Conservation (phyloP, 257 asterid species). For the Anisodus acutangulus region DNA sequence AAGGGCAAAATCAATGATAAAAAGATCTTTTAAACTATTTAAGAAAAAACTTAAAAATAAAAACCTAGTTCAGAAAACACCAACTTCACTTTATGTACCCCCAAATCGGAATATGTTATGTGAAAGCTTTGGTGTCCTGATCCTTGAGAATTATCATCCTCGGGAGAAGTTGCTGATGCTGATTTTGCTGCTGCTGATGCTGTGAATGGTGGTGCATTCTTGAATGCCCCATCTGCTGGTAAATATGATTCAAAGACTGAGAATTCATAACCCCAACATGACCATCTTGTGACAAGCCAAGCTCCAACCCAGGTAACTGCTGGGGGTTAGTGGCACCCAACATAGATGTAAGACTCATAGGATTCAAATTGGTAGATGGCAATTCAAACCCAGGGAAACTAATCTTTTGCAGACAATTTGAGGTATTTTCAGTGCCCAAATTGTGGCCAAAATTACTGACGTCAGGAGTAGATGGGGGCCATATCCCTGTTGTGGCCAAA, state of each 20-base stretch:
- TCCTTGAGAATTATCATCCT: conserved; percentile 59
- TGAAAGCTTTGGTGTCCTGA: conserved; percentile 47
- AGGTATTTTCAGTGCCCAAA: conserved; percentile 46
- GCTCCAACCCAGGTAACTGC: conserved; percentile 73
- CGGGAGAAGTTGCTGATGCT: conserved; percentile 45
- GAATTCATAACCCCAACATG: conserved; percentile 57
- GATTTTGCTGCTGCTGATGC: conserved; percentile 28
- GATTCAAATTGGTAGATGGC: conserved; percentile 51
- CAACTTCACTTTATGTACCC: background rate
- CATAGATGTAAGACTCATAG: conserved; percentile 65
- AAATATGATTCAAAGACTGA: conserved; percentile 60
- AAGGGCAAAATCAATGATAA: conserved; percentile 22
- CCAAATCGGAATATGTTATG: background rate
- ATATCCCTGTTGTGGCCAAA: conserved; percentile 48
- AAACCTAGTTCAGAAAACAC: background rate
- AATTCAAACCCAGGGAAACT: conserved; percentile 65
- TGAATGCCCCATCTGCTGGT: conserved; percentile 62
- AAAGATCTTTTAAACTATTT: no score
- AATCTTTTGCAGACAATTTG: conserved; percentile 55
- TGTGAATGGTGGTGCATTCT: conserved; percentile 42
- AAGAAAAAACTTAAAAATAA: background rate
- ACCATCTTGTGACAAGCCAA: conserved; percentile 74
- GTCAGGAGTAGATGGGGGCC: conserved; percentile 48
- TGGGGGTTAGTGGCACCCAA: conserved; percentile 53
- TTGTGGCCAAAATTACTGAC: conserved; percentile 15